Evolutionary conservation across 495 filamentous ascomycete species (phyloP), one percentile per base, ranked within the genome.

Genomic region (Talaromyces nanjingensis): DNA sequence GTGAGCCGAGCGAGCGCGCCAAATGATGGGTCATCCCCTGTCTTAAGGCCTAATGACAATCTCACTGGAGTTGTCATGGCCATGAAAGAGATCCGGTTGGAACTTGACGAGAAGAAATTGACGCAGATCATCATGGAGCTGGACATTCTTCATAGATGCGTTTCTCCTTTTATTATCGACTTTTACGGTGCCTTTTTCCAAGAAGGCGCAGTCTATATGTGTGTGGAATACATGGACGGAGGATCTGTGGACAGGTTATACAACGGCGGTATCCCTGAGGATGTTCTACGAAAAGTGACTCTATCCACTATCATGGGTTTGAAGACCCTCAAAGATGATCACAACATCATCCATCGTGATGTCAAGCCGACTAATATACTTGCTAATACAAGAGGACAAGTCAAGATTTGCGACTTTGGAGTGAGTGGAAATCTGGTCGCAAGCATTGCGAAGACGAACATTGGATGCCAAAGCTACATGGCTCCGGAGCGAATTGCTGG

Each of bases 131-230:
- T 98, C 70, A 99, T 98, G 88, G 94, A 99, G 72, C 78, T 99
- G 54, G 92, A 98, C 68, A 92, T 99, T 63, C 82, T 99, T 7
- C 94, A 99, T 76, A 90, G 93, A 61, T 99, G 94, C 70, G 78
- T 92, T 18, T 97, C 92, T 4, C 96, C 94, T 0, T 96, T 91
- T 72, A 97, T 99, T 65, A 91, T 99, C 71, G 93, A 98, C 71
- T 99, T 99, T 71, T 99, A 96, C 73, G 94, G 94, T 7, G 94
- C 94, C 3, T 99, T 99, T 75, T 99, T 96, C 79, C 94, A 99
- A 74, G 94, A 99, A 78, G 94, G 94, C 22, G 93, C 94, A 1
- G 94, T 99, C 5, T 99, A 98, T 72, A 98, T 99, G 74, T 99
- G 94, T 76, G 96, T 99, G 73, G 94, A 99, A 73, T 97, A 90